Conservation (phyloP, 163 green algal genomes). For the Picocystis sp. region DNA sequence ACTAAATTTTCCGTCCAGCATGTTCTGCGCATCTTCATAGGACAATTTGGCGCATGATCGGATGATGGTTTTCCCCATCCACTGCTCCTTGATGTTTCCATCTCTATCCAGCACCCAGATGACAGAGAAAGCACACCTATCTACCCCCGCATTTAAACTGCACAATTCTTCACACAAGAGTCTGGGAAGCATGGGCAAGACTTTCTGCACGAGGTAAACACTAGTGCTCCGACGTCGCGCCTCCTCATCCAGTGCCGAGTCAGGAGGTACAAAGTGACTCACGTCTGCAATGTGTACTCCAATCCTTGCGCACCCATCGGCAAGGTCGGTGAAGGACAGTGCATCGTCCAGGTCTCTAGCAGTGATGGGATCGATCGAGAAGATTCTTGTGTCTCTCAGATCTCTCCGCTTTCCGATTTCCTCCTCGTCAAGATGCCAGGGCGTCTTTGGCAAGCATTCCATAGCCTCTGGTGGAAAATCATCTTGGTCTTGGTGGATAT, state of each 20-base stretch:
- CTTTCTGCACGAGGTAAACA: conserved; percentile 50
- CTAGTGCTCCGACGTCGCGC: conserved; percentile 31
- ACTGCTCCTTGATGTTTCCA: conserved; percentile 7
- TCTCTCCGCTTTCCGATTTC: conserved; percentile 45
- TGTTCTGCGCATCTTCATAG: conserved; percentile 45
- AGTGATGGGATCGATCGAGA: conserved; percentile 86
- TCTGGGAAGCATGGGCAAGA: conserved; percentile 90
- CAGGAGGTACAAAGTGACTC: conserved; percentile 53
- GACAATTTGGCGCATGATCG: conserved; percentile 48
- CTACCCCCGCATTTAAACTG: conserved; percentile 36
- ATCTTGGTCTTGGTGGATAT: conserved; percentile 22
- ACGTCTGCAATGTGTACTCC: conserved; percentile 99
- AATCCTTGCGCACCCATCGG: conserved; percentile 31
- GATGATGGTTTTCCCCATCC: conserved; percentile 51
- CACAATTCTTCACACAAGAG: conserved; percentile 61
- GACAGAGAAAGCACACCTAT: conserved; percentile 48
- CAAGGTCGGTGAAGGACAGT: conserved; percentile 44
- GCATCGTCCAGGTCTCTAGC: conserved; percentile 89
- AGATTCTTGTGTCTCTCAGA: conserved; percentile 51
- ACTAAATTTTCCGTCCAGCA: conserved; percentile 24
- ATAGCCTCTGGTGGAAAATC: conserved; percentile 37
- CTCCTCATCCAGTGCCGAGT: conserved; percentile 59
- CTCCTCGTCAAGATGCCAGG: conserved; percentile 44
- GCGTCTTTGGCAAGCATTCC: conserved; percentile 49
- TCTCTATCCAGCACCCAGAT: conserved; percentile 21